Evolutionary conservation across 208 protist species (phyloP).

Genomic region (Wallacemonas collosoma): DNA sequence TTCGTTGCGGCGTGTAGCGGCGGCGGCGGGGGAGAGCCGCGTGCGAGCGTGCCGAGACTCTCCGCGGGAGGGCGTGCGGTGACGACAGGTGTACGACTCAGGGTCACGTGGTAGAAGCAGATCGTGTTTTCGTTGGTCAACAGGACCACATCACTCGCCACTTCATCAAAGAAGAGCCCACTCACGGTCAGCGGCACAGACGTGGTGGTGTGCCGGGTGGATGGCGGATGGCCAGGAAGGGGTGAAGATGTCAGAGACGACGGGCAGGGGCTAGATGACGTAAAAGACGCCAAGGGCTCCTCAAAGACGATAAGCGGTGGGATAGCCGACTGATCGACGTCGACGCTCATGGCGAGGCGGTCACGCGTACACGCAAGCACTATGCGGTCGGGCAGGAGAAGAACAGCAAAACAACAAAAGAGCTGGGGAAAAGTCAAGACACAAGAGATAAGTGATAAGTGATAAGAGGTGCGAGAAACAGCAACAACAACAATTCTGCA

Average conservation of each 20-base stretch:
- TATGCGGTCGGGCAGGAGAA: no score
- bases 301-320: constrained; percentile 39
- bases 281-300: constrained; percentile 31
- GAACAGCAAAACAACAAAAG: neutral
- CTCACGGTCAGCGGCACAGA: constrained; percentile 25
- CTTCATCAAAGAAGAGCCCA: constrained; percentile 53
- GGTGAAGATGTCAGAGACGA: neutral
- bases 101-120: constrained; percentile 27
- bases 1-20: neutral
- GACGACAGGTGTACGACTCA: neutral
- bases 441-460: no score
- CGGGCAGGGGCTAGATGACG: neutral
- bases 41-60: neutral
- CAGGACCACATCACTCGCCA: constrained; percentile 55
- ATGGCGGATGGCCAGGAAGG: neutral
- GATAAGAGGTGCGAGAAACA: no score
- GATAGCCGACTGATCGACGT: constrained; percentile 27
- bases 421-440: neutral
- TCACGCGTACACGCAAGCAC: no score
- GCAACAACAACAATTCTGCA: no score
- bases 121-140: constrained; percentile 38
- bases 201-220: neutral
- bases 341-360: neutral
- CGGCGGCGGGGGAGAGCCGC: neutral
- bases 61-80: neutral